Evolutionary conservation across 768 basidiomycete species (phyloP), one percentile per base, ranked within the genome.

Genomic region (Rhodotorula toruloides): DNA sequence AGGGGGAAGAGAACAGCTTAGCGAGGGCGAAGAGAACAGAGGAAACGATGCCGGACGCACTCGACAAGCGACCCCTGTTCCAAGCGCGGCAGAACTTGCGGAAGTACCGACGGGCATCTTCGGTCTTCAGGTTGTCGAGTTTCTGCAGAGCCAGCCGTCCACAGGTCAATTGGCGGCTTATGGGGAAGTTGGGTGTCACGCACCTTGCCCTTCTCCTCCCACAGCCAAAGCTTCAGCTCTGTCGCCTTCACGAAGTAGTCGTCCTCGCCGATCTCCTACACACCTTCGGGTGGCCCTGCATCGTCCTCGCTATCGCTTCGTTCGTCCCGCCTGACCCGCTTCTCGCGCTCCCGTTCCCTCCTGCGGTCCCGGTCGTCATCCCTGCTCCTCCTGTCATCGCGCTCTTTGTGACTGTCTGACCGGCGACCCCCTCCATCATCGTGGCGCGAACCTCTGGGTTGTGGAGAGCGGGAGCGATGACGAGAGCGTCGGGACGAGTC

Each of bases 191-290:
- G 13, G 3, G 36, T 43, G 25, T 5, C 7, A 19, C 79, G 58
- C 62, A 84, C 85, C 79, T 84, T 85, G 56, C 78, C 80, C 72
- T 84, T 83, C 74, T 83, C 82, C 31, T 89, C 87, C 77, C 87
- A 89, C 63, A 96, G 80, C 91, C 92, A 97, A 32, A 84, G 77
- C 70, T 87, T 83, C 75, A 93, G 94, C 75, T 96, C 92, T 61
- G 85, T 84, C 58, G 84, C 88, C 78, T 90, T 92, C 74, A 87
- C 81, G 78, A 91, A 96, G 75, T 93, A 96, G 75, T 94, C 91
- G 75, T 94, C 91, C 0, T 87, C 83, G 72, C 90, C 87, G 68
- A 94, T 88, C 25, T 82, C 79, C n/a, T 81, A 77, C 22, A 74
- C 72, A 1, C 77, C 77, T 22, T 37, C 25, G 10, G 39, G 57